Percentiles rank a stretch among this genome's conserved stretches.
Conservation (phyloP, 768 basidiomycete species). For the Serendipita sp. region DNA sequence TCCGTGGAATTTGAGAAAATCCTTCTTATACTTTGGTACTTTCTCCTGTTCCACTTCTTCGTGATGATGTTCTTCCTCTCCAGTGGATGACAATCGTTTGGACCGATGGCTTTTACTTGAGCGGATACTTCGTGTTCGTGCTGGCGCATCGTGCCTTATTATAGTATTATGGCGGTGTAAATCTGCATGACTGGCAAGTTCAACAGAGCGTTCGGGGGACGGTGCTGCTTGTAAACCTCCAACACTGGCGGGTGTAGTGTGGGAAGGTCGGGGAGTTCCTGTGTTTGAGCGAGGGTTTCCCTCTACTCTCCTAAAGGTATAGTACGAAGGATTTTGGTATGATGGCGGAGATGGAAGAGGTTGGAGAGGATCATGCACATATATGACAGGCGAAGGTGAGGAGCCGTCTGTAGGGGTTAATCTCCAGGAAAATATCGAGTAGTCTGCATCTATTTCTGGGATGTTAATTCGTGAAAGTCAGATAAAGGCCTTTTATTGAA, state of each 20-base stretch:
- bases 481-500: not conserved
- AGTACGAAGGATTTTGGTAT: conserved; percentile 57
- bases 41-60: conserved; percentile 29
- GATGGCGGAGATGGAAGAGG: conserved; percentile 44
- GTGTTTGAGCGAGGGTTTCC: conserved; percentile 11
- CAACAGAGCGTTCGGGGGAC: not conserved
- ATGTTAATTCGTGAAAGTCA: not conserved
- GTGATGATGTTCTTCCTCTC: conserved; percentile 23
- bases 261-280: not conserved
- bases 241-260: not conserved
- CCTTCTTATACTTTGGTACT: conserved; percentile 49
- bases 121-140: conserved; percentile 14
- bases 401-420: conserved; percentile 20
- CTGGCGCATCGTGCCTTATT: conserved; percentile 10
- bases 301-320: conserved; percentile 32
- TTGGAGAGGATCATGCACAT: conserved; percentile 43
- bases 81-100: conserved; percentile 6
- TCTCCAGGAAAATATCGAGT: conserved; percentile 72
- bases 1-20: conserved; percentile 72
- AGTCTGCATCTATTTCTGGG: conserved; percentile 51
- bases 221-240: not conserved
- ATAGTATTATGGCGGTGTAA: conserved; percentile 11
- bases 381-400: conserved; percentile 31
- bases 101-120: conserved; percentile 9
- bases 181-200: not conserved